Evolutionary conservation across 495 filamentous ascomycete genomes (phyloP), one percentile per base, ranked within the genome.

Genomic region (Penicillium pancosmium): DNA sequence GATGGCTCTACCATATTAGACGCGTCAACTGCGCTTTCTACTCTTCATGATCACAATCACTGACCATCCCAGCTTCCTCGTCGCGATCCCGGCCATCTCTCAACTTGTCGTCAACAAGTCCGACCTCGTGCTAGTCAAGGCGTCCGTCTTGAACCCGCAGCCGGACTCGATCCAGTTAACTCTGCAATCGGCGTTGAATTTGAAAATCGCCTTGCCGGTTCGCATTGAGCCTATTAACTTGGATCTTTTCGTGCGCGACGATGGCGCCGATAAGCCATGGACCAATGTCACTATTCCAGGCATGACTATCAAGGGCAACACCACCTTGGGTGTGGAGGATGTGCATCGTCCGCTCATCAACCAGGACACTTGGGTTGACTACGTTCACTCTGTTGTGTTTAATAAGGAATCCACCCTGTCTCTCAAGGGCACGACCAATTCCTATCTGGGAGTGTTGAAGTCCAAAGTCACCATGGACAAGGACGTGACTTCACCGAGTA

Each of bases 71-170:
- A 80, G 78, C 58, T 80, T 80, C 68, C 58, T 76, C 4, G 60
- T 77, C 49, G 63, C 70, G 41, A 73, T 80, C 19, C 78, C 78
- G 3, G 75, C 74, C 51, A 69, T 80, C 50, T 74, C 78, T 0
- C 78, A 79, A 52, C 57, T 71, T 27, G 69, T 80, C 40, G 70
- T 79, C 25, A 63, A 75, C 62, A 70, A 71, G 41, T 76, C 74
- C 4, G 47, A 60, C 13, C 70, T 80, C 15, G 66, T 78, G 1
- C 68, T 80, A 11, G 68, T 70, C 57, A 65, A 67, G 27, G 74
- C 73, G 0, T 59, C 65, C 1, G 66, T 80, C 16, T 60, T 74
- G 38, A 60, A 74, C 16, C 71, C 74, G 3, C 66, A 64, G 15
- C 69, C 70, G 4, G 65, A 76, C 27, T 68, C 66, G 0, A 58